Base-by-base conservation (phyloP, 176 grass and related monocot genomes). In the Chloris gayana region DNA sequence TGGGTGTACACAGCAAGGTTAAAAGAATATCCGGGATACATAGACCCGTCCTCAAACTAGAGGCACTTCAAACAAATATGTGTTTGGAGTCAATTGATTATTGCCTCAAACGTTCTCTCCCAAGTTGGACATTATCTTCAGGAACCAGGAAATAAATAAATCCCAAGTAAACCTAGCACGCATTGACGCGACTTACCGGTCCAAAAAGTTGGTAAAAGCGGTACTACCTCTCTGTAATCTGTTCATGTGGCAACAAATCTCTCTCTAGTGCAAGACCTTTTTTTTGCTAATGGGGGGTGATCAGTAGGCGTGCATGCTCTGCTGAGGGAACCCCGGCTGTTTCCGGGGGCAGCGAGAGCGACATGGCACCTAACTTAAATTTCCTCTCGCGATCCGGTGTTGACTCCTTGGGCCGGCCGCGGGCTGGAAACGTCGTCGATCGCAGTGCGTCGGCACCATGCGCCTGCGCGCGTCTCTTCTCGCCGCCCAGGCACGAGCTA, bases 301-400 rank as follows among this genome's bases (percentile, higher is more conserved):
- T 66, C 64, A 9, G 19, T 19, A 64, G 58, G 74, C 67, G 49
- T 53, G 60, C 45, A 6, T 29, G 65, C 38, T 14, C 2, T 42
- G 29, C 30, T 32, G 18, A 61, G 11, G 25, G 25, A 57, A 24
- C 11, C 18, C 18, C 58, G 27, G 56, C 61, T 75, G 70, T 56
- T 83, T 66, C 86, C 18, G 60, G 74, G 77, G 67, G 67, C 80
- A 88, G 46, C 35, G 80, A 88, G n/a, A 50, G 86, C 49, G 80
- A 88, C 75, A 31, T 33, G 61, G 27, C 60, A 80, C 86, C 80
- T n/a, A 84, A 83, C 69, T 41, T 35, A 11, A 11, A 67, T 75
- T 88, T 66, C 45, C 74, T 41, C 44, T 72, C 24, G 22, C 62
- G 56, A 67, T 83, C 65, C 66, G 24, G 69, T 79, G 74, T 84